phyloP scores from a whole-genome alignment of 2,329 filamentous ascomycete species.

The Pestalotiopsis sp. region DNA sequence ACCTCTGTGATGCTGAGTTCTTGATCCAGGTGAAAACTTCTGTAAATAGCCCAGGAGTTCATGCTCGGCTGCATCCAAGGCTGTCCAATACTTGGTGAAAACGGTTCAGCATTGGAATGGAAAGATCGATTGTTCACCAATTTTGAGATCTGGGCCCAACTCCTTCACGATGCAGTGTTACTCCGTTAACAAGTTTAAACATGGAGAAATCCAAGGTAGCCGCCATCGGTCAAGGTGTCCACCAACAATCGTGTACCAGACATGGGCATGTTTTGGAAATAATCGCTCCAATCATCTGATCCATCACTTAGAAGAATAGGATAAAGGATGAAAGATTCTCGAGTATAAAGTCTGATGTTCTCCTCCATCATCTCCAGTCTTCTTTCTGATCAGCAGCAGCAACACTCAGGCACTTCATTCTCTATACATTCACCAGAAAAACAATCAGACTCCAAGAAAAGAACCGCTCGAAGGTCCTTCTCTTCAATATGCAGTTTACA shows the following conservation, averaged over 20 bases:
- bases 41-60: background rate
- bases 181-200: background rate
- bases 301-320: background rate
- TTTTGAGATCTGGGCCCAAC: background rate
- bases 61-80: background rate
- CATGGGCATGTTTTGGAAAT: background rate
- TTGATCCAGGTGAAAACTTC: background rate
- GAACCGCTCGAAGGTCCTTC: background rate
- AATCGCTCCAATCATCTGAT: background rate
- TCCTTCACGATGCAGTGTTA: background rate
- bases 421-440: background rate
- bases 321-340: background rate
- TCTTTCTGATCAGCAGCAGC: background rate
- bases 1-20: background rate
- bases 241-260: background rate
- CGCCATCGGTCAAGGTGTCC: background rate
- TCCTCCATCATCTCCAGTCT: background rate
- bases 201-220: background rate
- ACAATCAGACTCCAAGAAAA: background rate
- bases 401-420: background rate
- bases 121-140: background rate
- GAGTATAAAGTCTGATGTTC: background rate
- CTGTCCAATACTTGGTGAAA: background rate
- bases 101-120: background rate
- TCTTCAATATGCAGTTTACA: background rate